Evolutionary conservation across 1,139 yeast species (phyloP).

Genomic region (Hyphopichia fennica): DNA sequence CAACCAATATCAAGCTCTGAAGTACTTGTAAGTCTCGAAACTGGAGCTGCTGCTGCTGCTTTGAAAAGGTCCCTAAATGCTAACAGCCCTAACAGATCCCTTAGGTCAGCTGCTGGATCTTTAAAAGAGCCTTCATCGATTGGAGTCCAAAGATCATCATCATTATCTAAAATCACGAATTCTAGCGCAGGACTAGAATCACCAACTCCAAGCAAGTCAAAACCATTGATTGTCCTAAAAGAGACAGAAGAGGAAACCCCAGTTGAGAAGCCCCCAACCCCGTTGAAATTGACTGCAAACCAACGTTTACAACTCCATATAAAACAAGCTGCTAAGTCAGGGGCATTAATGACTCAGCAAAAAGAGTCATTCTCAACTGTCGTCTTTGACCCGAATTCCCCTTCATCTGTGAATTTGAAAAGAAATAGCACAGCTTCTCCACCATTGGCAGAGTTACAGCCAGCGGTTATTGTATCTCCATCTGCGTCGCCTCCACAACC

Average conservation of each 20-base stretch:
- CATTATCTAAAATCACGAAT: conserved; percentile 7
- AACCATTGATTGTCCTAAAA: conserved; percentile 20
- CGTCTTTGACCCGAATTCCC: conserved; percentile 43
- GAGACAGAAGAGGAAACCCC: conserved; percentile 18
- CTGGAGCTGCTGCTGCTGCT: conserved; percentile 40
- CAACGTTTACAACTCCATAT: conserved; percentile 44
- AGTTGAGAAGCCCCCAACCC: conserved; percentile 3
- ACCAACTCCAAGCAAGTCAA: conserved; percentile 13
- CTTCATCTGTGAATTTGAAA: conserved; percentile 28
- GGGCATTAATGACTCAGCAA: conserved; percentile 41
- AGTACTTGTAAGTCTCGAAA: background rate
- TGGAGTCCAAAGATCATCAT: conserved; percentile 12
- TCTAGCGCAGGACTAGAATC: conserved; percentile 4
- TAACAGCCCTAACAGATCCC: conserved; percentile 5
- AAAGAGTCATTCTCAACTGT: conserved; percentile 37
- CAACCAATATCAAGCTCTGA: conserved; percentile 28
- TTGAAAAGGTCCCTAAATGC: conserved; percentile 13
- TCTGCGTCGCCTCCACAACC: conserved; percentile 7
- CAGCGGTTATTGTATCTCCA: conserved; percentile 2
- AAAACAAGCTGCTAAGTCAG: conserved; percentile 40
- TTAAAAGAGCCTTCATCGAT: conserved; percentile 9
- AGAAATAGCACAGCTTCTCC: conserved; percentile 11
- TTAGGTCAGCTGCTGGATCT: conserved; percentile 4
- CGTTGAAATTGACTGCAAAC: conserved; percentile 31
- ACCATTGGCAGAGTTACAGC: background rate